A percentile compares a stretch with the other conserved stretches of the same genome.
Evolutionary conservation across 768 basidiomycete genomes (phyloP).

Genomic region (Auricularia cornea): DNA sequence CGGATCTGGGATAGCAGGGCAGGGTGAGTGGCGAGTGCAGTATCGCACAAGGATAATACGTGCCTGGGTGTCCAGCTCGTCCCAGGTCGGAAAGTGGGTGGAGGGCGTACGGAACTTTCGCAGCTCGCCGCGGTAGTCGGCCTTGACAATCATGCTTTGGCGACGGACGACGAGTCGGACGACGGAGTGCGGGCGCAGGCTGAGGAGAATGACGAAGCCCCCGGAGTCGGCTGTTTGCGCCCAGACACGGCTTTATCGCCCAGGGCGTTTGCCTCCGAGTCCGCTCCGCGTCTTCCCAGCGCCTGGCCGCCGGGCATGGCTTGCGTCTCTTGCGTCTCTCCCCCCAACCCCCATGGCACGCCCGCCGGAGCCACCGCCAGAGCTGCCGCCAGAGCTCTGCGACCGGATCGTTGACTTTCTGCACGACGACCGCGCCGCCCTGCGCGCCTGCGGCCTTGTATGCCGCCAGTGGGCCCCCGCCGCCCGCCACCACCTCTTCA

Average conservation of each 20-base stretch:
- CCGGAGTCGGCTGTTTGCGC: no score
- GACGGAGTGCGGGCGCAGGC: background rate
- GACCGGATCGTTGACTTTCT: conserved; percentile 25
- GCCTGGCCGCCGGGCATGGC: background rate
- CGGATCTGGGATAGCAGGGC: background rate
- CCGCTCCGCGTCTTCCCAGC: no score
- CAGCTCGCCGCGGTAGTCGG: background rate
- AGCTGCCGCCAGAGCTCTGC: conserved; percentile 21
- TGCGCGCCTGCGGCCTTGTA: conserved; percentile 24
- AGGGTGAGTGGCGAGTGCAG: no score
- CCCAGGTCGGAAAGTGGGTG: background rate
- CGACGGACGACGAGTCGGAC: background rate
- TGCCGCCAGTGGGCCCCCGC: conserved; percentile 20
- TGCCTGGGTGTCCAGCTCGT: background rate
- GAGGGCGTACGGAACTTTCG: background rate
- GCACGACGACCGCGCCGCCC: conserved; percentile 19
- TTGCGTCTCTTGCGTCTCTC: background rate
- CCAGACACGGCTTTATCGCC: no score
- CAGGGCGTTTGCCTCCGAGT: no score
- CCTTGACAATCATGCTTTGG: conserved; percentile 1
- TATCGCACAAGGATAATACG: background rate
- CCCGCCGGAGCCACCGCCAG: no score
- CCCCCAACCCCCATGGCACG: background rate
- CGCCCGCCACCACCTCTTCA: conserved; percentile 21
- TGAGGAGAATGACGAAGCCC: no score